A percentile compares a stretch with the other conserved stretches of the same genome.
phyloP scores from a whole-genome alignment of 2,329 filamentous ascomycete genomes.

The Hypoxylon sp. region DNA sequence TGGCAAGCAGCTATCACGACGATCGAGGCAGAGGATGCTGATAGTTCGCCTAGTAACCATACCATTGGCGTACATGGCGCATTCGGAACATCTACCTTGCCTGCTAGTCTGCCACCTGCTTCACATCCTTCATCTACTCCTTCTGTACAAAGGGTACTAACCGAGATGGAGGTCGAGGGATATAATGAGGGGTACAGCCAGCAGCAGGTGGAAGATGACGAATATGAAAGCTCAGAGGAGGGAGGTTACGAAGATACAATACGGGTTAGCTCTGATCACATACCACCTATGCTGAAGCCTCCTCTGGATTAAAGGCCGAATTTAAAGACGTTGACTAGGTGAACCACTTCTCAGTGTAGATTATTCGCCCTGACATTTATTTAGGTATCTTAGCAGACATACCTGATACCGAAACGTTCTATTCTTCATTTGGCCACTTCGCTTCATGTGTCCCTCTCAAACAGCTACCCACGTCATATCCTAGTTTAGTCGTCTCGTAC shows the following conservation, averaged over 20 bases:
- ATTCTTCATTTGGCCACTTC: slow-evolving; percentile 47
- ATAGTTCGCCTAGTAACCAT: slow-evolving; percentile 3
- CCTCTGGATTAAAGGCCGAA: slow-evolving; percentile 26
- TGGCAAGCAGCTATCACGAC: slow-evolving; percentile 54
- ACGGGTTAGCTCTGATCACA: slow-evolving; percentile 41
- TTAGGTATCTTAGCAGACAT: not conserved
- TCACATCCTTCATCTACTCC: slow-evolving; percentile 13
- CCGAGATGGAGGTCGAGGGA: slow-evolving; percentile 13
- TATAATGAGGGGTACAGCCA: slow-evolving; percentile 33
- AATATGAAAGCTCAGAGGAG: slow-evolving; percentile 38
- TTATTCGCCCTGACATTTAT: not conserved
- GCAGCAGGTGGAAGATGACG: slow-evolving; percentile 45
- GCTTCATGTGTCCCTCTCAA: slow-evolving; percentile 50
- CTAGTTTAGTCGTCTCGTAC: slow-evolving; percentile 50
- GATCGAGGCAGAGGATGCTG: slow-evolving; percentile 47
- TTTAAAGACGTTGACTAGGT: not conserved
- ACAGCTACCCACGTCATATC: slow-evolving; percentile 53
- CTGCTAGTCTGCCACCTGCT: slow-evolving; percentile 3
- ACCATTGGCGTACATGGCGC: not conserved
- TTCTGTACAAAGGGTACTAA: slow-evolving; percentile 16
- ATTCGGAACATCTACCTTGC: slow-evolving; percentile 9
- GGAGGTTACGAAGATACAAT: slow-evolving; percentile 38
- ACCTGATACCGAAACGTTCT: slow-evolving; percentile 9
- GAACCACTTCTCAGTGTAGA: not conserved
- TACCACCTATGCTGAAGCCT: slow-evolving; percentile 39